These are phyloP conservation scores for Sporothrix sp. DNA, from an alignment of 2,329 filamentous ascomycete genomes.

Conservation along the genomic window DNA sequence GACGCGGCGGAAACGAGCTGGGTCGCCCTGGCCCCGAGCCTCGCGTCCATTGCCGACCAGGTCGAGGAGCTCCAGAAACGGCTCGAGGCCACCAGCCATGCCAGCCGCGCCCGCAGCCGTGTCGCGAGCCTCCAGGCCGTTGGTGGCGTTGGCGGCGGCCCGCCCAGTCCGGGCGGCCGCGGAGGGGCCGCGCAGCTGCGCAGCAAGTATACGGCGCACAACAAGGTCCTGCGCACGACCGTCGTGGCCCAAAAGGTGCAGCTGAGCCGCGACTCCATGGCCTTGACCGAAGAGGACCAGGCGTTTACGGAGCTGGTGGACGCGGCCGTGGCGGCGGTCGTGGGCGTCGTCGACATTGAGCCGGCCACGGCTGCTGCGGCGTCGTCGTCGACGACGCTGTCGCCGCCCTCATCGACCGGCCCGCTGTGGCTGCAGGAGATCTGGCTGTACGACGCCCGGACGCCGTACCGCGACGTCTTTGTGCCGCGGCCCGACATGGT, in stretches of 20 bases:
- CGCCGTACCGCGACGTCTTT: slow-evolving; percentile 64
- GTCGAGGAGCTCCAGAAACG: slow-evolving; percentile 37
- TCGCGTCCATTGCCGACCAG: slow-evolving; percentile 35
- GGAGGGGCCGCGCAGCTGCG: slow-evolving; percentile 36
- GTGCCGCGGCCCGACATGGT: slow-evolving; percentile 60
- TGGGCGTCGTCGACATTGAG: slow-evolving; percentile 27
- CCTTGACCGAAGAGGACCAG: slow-evolving; percentile 60
- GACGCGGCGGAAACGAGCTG: neutral
- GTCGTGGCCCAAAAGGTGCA: slow-evolving; percentile 75
- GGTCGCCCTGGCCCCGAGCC: slow-evolving; percentile 22
- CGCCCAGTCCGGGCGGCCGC: neutral
- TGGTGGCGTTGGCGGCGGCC: neutral
- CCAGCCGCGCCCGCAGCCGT: slow-evolving; percentile 20
- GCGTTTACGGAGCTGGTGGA: slow-evolving; percentile 59
- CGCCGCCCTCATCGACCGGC: neutral
- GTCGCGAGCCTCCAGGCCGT: neutral
- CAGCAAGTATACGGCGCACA: slow-evolving; percentile 65
- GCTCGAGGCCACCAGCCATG: slow-evolving; percentile 35
- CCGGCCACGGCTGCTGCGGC: slow-evolving; percentile 23
- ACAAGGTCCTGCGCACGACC: slow-evolving; percentile 62
- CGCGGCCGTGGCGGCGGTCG: slow-evolving; percentile 40
- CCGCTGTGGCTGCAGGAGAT: slow-evolving; percentile 55
- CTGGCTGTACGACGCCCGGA: slow-evolving; percentile 64
- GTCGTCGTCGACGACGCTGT: slow-evolving; percentile 13
- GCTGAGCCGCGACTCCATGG: slow-evolving; percentile 63